Conservation (phyloP, 2,329 filamentous ascomycete genomes). For the Aspergillus puulaauensis region DNA sequence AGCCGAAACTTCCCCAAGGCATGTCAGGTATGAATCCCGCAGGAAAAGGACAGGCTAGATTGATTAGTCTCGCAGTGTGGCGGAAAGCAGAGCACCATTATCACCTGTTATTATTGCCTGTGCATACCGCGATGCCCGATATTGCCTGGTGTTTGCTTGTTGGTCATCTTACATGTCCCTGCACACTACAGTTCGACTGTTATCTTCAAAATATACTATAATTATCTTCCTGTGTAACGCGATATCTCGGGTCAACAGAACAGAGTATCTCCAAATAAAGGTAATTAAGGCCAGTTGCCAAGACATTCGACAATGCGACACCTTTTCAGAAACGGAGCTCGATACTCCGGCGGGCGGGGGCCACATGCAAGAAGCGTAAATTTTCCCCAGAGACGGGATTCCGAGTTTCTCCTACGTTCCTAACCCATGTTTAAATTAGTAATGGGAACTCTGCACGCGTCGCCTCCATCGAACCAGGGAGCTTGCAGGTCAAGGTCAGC, state of each 20-base stretch:
- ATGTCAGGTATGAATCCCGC: neutral
- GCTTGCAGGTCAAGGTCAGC: neutral
- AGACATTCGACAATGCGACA: neutral
- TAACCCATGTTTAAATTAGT: slow-evolving; percentile 1
- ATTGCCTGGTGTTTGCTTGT: neutral
- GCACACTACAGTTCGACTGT: too few species aligned
- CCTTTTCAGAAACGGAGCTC: neutral
- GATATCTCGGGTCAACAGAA: too few species aligned
- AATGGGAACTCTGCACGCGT: neutral
- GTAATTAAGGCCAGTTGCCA: neutral
- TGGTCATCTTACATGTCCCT: too few species aligned
- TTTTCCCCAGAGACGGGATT: neutral
- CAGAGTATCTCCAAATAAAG: neutral
- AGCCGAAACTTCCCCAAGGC: neutral
- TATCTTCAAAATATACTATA: too few species aligned
- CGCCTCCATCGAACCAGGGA: neutral
- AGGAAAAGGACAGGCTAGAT: neutral
- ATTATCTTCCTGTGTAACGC: too few species aligned
- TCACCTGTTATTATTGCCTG: too few species aligned
- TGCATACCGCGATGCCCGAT: neutral
- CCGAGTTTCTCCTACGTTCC: neutral
- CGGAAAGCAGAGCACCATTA: too few species aligned
- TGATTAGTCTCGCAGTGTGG: too few species aligned
- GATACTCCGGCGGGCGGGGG: neutral
- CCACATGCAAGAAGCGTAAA: neutral